phyloP scores from a whole-genome alignment of 257 asterid species.

The Solanum tarijense region DNA sequence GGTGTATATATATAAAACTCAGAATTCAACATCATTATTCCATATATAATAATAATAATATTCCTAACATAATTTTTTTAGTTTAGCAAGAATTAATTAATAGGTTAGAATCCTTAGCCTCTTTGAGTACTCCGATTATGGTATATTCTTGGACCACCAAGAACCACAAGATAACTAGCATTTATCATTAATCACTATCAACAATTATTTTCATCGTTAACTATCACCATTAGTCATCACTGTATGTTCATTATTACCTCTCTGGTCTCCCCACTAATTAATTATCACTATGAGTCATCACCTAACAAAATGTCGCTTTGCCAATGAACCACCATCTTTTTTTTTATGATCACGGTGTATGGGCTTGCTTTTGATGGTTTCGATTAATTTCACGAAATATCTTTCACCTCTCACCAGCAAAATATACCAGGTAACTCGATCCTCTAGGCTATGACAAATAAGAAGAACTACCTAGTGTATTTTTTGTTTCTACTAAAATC shows the following conservation, averaged over 20 bases:
- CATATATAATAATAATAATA: background rate
- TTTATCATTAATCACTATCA: background rate
- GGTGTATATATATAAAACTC: background rate
- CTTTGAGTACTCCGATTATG: background rate
- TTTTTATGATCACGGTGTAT: too few relatives aligned
- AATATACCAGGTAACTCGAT: too few relatives aligned
- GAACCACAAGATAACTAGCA: background rate
- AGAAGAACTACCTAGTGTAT: too few relatives aligned
- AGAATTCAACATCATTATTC: background rate
- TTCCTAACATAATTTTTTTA: background rate
- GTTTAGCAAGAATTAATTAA: background rate
- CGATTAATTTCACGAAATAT: too few relatives aligned
- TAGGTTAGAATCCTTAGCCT: background rate
- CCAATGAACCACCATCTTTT: background rate
- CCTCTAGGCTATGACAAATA: background rate
- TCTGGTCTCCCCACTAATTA: too few relatives aligned
- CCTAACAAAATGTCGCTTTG: background rate
- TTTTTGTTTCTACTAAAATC: too few relatives aligned
- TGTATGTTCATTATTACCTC: background rate
- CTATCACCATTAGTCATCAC: fast-evolving
- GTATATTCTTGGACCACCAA: background rate
- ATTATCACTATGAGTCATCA: background rate
- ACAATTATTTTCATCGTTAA: background rate
- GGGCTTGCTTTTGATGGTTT: too few relatives aligned
- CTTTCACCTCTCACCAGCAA: background rate